Evolutionary conservation across 345 rosid genomes (phyloP).

Genomic region (Turritis glabra): DNA sequence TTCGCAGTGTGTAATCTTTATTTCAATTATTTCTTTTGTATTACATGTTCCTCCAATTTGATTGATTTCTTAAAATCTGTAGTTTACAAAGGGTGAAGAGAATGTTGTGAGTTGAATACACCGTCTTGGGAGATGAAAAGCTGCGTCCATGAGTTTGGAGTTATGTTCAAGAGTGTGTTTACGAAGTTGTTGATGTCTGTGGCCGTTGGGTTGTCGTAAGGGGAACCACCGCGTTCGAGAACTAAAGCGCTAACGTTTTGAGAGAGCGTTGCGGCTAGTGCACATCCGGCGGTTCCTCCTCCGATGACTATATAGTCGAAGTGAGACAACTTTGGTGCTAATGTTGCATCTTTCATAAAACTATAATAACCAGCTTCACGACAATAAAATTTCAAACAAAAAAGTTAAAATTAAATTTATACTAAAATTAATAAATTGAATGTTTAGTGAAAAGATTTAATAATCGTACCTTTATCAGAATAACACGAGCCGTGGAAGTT

Average conservation of each 20-base stretch:
- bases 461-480: conserved; percentile 9
- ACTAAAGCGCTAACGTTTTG: conserved; percentile 49
- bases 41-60: too few species aligned
- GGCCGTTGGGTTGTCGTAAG: conserved; percentile 43
- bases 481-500: not conserved
- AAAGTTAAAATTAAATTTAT: not conserved
- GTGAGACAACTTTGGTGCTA: conserved; percentile 42
- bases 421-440: not conserved
- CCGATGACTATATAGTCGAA: conserved; percentile 72
- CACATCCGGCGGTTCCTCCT: conserved; percentile 76
- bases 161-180: conserved; percentile 40
- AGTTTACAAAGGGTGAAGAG: too few species aligned
- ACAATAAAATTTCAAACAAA: not conserved
- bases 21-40: too few species aligned
- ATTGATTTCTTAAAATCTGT: too few species aligned
- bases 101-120: conserved; percentile 57
- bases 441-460: not conserved
- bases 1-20: too few species aligned
- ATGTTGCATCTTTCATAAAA: conserved; percentile 54
- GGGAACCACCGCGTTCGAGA: conserved; percentile 55
- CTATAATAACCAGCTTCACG: conserved; percentile 16
- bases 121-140: conserved; percentile 70
- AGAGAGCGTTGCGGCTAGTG: conserved; percentile 72
- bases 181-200: conserved; percentile 47
- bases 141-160: conserved; percentile 54